Base-by-base conservation (phyloP, 352 stramenopile genomes). In the Phytophthora chlamydospora region DNA sequence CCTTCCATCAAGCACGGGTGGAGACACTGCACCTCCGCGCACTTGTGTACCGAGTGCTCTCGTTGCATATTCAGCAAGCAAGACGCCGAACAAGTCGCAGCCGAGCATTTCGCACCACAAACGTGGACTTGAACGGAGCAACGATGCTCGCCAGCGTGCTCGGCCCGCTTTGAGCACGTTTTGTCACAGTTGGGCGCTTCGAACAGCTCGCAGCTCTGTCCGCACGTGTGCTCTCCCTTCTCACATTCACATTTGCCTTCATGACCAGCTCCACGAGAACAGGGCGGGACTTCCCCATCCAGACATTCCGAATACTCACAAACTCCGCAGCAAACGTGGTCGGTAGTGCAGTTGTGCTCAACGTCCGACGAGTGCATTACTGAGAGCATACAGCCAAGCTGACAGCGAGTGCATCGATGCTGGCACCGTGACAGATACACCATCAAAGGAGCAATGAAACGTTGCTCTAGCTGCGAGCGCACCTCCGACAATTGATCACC, bases 331-430 rank as follows among this genome's bases (percentile, higher is more conserved):
- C 80, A 87, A 2, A 34, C 35, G 50, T 90, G 80, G 16, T 48
- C 67, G 4, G 58, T 80, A 0, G 46, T 50, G 33, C 80, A 90
- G 40, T 76, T 54, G 40, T 90, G 80, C 0, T 34, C 21, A 0
- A 56, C 42, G 17, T 57, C 36, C 9, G 51, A 13, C 0, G 53
- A 24, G 49, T 89, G 77, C 0, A 50, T 47, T 1, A 57, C 53
- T 0, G 74, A 68, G 8, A 76, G 67, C 76, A 90, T 80, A 24
- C 83, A 91, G 2, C 83, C 83, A 5, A 91, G 61, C 24, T 78
- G 73, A 14, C 76, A 91, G 0, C 39, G 11, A 2, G 39, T 42
- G 34, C 83, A 91, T 21, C 34, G 64, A 13, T 82, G 68, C 36
- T 81, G 59, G 46, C 80, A 90, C 2, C 80, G 80, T 0, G 62